Evolutionary conservation across 768 basidiomycete genomes (phyloP).

Genomic region (Leucosporidium creatinivorum): DNA sequence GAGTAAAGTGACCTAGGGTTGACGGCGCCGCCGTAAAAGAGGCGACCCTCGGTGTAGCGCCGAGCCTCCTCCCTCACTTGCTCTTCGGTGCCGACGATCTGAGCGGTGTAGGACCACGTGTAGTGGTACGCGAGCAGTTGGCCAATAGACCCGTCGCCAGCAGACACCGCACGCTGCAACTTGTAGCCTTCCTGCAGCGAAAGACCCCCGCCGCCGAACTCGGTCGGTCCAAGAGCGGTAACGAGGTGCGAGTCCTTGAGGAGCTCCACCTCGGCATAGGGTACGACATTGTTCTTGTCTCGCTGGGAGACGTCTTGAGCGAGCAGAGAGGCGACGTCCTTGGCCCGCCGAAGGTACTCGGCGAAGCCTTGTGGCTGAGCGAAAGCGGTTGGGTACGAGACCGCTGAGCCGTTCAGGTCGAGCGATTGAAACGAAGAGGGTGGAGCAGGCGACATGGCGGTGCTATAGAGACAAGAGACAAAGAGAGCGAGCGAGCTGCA

Average conservation of each 20-base stretch:
- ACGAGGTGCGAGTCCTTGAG: conserved; percentile 13
- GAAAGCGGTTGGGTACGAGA: background rate
- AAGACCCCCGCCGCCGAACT: conserved; percentile 9
- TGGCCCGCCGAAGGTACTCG: background rate
- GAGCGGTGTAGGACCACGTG: conserved; percentile 5
- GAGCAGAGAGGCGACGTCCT: conserved; percentile 2
- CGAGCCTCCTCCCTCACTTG: conserved; percentile 1
- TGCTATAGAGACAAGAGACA: too few species aligned
- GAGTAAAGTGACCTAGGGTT: background rate
- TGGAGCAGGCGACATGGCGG: background rate
- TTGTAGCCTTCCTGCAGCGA: conserved; percentile 1
- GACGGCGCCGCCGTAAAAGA: conserved; percentile 12
- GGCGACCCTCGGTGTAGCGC: conserved; percentile 1
- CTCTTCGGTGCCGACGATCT: conserved; percentile 3
- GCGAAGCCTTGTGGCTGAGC: background rate
- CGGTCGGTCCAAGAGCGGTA: background rate
- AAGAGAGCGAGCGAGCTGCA: too few species aligned
- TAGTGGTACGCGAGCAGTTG: conserved; percentile 14
- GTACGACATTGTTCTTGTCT: conserved; percentile 4
- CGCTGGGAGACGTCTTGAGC: background rate
- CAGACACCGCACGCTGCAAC: conserved; percentile 1
- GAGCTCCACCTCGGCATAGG: conserved; percentile 8
- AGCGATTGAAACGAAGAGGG: conserved; percentile 5
- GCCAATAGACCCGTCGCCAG: conserved; percentile 5
- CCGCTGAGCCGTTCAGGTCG: background rate